These are phyloP conservation scores for Suillus fuscotomentosus DNA, from an alignment of 768 basidiomycete genomes.

Conservation along the genomic window DNA sequence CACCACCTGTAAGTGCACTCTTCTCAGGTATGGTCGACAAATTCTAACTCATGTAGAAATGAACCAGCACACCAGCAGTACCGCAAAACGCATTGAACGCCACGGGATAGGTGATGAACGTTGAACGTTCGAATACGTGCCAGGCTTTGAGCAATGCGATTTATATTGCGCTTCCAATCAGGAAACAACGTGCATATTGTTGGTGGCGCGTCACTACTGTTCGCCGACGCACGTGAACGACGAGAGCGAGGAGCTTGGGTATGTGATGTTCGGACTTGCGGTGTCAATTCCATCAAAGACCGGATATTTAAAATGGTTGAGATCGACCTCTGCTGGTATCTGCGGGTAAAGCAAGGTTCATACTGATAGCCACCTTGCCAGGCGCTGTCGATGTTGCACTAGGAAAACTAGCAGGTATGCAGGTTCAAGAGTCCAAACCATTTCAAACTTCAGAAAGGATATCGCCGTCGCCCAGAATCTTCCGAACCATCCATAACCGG, in stretches of 20 bases:
- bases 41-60: constrained; percentile 31
- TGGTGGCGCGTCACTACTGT: not conserved
- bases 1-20: constrained; percentile 41
- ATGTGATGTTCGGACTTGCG: constrained; percentile 35
- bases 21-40: constrained; percentile 41
- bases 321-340: constrained; percentile 15
- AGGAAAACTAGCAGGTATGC: not conserved
- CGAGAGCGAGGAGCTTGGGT: constrained; percentile 36
- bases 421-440: not conserved
- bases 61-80: not conserved
- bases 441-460: not conserved
- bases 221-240: constrained; percentile 5
- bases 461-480: not conserved
- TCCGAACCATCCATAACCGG: constrained; percentile 30
- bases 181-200: not conserved
- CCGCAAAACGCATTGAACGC: not conserved
- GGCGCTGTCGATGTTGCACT: not conserved
- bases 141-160: constrained; percentile 42
- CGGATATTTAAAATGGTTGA: not conserved
- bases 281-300: not conserved
- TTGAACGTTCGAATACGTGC: constrained; percentile 31
- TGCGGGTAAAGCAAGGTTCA: constrained; percentile 34
- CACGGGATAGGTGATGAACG: constrained; percentile 19
- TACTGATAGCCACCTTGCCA: not conserved
- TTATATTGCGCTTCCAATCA: constrained; percentile 24